Conservation (phyloP, 331 rosid genomes). For the Acacia concinna region DNA sequence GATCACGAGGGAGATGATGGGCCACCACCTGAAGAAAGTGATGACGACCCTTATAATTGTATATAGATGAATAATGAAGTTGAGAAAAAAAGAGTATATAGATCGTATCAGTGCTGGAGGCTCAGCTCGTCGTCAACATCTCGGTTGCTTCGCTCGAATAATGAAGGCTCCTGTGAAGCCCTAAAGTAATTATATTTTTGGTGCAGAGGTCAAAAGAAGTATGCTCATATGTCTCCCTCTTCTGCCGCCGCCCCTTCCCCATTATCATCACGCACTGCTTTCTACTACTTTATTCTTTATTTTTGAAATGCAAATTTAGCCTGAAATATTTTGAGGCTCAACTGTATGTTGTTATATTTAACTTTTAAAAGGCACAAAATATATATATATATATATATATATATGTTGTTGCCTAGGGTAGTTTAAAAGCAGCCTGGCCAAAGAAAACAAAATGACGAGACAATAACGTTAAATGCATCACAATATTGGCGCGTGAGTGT, state of each 20-base stretch:
- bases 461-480: too few species aligned
- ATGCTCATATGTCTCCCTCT: slow-evolving; percentile 29
- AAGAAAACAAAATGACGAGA: too few species aligned
- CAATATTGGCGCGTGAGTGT: too few species aligned
- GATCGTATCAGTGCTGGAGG: slow-evolving; percentile 3
- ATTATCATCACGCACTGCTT: slow-evolving; percentile 8
- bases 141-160: slow-evolving; percentile 38
- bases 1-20: slow-evolving; percentile 26
- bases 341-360: too few species aligned
- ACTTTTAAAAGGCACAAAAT: too few species aligned
- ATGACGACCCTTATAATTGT: neutral
- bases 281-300: neutral
- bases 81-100: neutral
- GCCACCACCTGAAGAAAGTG: slow-evolving; percentile 5
- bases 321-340: too few species aligned
- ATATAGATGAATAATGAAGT: neutral
- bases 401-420: too few species aligned
- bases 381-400: too few species aligned
- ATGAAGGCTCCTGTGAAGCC: neutral
- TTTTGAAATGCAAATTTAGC: too few species aligned
- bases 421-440: too few species aligned
- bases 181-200: slow-evolving; percentile 32
- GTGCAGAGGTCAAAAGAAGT: slow-evolving; percentile 44
- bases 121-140: slow-evolving; percentile 29
- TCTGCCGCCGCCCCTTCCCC: slow-evolving; percentile 35